phyloP scores from a whole-genome alignment of 2,329 filamentous ascomycete genomes.

The Chrysoporthe puriensis region DNA sequence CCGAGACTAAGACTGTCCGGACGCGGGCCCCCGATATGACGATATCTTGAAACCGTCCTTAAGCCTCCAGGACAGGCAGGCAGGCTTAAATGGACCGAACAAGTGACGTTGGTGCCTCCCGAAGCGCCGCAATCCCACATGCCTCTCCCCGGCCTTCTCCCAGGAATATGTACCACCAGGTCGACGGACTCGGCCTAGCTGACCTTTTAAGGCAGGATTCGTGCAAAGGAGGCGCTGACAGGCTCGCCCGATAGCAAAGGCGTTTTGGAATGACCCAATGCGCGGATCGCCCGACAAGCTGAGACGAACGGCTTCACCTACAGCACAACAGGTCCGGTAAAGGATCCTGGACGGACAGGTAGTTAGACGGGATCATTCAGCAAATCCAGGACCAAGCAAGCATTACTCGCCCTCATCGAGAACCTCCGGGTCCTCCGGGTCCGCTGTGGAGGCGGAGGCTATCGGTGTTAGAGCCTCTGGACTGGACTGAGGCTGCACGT shows the following conservation, averaged over 20 bases:
- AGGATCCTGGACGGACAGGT: not conserved
- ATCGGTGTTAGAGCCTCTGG: not conserved
- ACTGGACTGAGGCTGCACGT: not conserved
- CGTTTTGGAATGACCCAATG: not conserved
- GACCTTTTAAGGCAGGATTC: not conserved
- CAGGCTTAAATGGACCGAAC: not conserved
- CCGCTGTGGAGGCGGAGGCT: not conserved
- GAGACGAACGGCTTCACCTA: not conserved
- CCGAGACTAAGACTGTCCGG: not conserved
- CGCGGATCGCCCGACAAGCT: not conserved
- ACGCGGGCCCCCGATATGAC: not conserved
- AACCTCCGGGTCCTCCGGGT: not conserved
- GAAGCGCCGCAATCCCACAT: conserved; percentile 12
- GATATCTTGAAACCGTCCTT: conserved; percentile 2
- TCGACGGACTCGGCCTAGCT: not conserved
- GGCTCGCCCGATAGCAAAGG: not conserved
- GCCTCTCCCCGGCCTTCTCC: not conserved
- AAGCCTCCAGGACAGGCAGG: not conserved
- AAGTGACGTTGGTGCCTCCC: not conserved
- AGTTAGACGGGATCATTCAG: not conserved
- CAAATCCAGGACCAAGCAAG: not conserved
- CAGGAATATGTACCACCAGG: not conserved
- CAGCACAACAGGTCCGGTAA: too few relatives aligned
- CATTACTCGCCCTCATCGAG: not conserved
- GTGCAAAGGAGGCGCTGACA: not conserved